phyloP scores from a whole-genome alignment of 2,329 filamentous ascomycete genomes.

The Cladosporium sphaerospermum region DNA sequence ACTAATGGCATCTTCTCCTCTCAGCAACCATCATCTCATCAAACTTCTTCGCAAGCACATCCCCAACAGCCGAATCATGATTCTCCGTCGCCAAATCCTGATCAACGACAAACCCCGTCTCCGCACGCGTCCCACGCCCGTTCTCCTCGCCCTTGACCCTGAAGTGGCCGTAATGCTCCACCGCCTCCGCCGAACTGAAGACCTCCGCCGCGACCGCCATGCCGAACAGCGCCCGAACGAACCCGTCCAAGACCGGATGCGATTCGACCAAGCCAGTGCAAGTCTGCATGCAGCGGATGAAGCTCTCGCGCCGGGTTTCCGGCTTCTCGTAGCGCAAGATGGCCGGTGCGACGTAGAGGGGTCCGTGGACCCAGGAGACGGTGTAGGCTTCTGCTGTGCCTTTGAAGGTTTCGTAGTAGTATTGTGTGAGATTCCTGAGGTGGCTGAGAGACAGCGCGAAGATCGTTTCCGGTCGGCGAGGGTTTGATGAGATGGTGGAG shows the following conservation, averaged over 20 bases:
- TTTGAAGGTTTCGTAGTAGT: neutral
- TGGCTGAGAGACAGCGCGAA: slow-evolving; percentile 3
- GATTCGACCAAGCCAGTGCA: neutral
- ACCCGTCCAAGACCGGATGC: neutral
- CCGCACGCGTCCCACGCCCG: neutral
- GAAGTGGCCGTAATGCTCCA: neutral
- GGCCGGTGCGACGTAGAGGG: slow-evolving; percentile 1
- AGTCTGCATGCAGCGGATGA: neutral
- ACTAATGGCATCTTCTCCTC: neutral
- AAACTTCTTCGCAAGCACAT: neutral
- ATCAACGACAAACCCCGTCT: slow-evolving; percentile 2
- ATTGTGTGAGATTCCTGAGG: neutral
- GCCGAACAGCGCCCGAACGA: neutral
- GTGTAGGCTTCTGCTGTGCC: neutral
- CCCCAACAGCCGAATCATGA: neutral
- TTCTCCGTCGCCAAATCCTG: slow-evolving; percentile 2
- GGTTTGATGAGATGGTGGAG: neutral
- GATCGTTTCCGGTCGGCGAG: neutral
- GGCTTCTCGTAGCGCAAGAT: neutral
- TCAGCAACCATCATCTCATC: neutral
- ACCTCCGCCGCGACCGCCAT: neutral
- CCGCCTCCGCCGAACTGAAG: neutral
- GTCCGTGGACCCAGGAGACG: slow-evolving; percentile 7
- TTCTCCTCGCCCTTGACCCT: neutral
- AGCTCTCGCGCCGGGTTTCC: neutral